Evolutionary conservation across 1,139 yeast genomes (phyloP).

Genomic region (Hyphopichia khmerensis): DNA sequence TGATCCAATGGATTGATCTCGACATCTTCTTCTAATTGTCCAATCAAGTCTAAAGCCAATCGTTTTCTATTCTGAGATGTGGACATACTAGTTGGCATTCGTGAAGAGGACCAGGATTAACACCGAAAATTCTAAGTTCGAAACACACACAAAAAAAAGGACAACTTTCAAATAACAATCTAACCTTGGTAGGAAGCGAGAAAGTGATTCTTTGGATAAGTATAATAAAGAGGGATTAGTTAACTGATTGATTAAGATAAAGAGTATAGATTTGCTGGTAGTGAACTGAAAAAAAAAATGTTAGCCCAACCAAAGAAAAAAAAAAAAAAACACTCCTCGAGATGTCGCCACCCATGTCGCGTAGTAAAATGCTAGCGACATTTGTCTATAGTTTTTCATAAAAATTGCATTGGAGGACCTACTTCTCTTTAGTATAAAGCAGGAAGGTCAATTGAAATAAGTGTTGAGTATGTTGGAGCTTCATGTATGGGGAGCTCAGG

Average conservation of each 20-base stretch:
- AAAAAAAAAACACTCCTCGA: no score
- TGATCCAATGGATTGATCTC: conserved; percentile 59
- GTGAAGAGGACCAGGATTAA: no score
- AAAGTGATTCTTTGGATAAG: background rate
- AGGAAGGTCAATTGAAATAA: no score
- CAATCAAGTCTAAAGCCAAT: conserved; percentile 48
- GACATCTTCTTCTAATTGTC: conserved; percentile 59
- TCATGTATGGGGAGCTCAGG: conserved; percentile 58
- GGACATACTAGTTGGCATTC: conserved; percentile 1
- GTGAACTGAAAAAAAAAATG: background rate
- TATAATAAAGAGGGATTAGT: background rate
- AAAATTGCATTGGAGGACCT: background rate
- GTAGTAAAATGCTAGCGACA: background rate
- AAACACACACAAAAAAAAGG: no score
- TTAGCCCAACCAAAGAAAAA: background rate
- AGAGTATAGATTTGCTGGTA: background rate
- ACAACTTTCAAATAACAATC: no score
- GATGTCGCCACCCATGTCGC: background rate
- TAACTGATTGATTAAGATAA: background rate
- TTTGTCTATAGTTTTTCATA: background rate
- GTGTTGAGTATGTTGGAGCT: conserved; percentile 40
- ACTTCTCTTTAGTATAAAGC: no score
- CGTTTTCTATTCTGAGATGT: conserved; percentile 26
- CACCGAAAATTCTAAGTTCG: no score
- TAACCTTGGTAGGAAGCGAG: background rate